Base-by-base conservation (phyloP, 169 alveolate species). In the Neospora caninum region DNA sequence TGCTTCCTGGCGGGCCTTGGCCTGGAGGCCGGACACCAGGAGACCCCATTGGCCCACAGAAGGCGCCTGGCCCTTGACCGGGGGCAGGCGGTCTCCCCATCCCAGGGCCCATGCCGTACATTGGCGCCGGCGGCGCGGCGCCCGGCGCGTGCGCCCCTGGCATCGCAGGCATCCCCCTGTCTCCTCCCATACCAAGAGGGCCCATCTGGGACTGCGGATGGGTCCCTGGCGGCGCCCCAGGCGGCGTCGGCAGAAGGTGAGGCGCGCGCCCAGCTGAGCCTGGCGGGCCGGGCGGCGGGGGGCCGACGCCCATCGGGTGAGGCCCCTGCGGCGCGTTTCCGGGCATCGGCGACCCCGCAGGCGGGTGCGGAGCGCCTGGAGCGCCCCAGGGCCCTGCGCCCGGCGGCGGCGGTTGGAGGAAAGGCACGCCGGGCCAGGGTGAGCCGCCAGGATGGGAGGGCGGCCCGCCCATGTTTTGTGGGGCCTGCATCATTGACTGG, bases 261-360 rank as follows among this genome's bases (percentile, higher is more conserved):
- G 73, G 31, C 31, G 73, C n/a, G 73, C 34, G 73, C 73, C n/a
- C 73, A 13, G 25, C 73, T 64, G 73, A 13, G 73, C 34, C 73
- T 6, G 73, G 25, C 34, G 73, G 73, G 73, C 73, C n/a, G 16
- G 73, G 73, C 73, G 73, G 73, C 73, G 73, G 73, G 25, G 34
- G 34, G 31, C 73, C 73, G n/a, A 64, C 73, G 73, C 73, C 73
- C n/a, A 64, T 64, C n/a, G 73, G 73, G 73, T 64, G 73, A 27
- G 73, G 73, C 73, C 73, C 73, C 73, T 64, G 73, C 1, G 73
- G 73, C 7, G 34, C 31, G 20, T 29, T 29, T 22, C n/a, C 73
- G 16, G 73, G 58, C 58, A 49, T 49, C 58, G n/a, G n/a, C n/a
- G 58, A 49, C 58, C 58, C 58, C 58, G 58, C 4, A 49, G 58